Evolutionary conservation across 345 rosid genomes (phyloP).

Genomic region (Bruguiera gymnorhiza): DNA sequence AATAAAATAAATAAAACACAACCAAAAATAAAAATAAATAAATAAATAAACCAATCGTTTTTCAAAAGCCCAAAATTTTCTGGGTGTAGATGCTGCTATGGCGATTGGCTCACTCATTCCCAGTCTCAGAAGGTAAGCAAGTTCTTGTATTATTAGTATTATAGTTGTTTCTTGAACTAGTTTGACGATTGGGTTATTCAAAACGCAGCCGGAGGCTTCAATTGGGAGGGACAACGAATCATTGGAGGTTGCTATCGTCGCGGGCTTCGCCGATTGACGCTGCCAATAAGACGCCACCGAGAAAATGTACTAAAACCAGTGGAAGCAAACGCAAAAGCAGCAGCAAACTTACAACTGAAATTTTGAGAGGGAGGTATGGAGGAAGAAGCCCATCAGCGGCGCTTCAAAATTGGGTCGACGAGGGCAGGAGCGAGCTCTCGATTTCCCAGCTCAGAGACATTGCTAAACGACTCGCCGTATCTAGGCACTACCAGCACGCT

Average conservation of each 20-base stretch:
- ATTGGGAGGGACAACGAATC: not conserved
- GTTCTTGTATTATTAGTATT: not conserved
- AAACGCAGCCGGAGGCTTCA: not conserved
- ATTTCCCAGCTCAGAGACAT: constrained; percentile 41
- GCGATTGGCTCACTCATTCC: constrained; percentile 24
- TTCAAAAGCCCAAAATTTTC: too few species aligned
- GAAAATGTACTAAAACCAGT: not conserved
- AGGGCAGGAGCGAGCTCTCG: constrained; percentile 32
- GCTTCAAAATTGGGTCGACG: constrained; percentile 33
- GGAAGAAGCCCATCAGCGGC: constrained; percentile 25
- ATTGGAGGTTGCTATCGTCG: constrained; percentile 30
- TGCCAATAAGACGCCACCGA: not conserved
- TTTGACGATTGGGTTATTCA: not conserved
- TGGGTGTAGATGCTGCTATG: constrained; percentile 10
- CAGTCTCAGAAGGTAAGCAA: constrained; percentile 11
- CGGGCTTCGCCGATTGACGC: constrained; percentile 11
- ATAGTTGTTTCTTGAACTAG: not conserved
- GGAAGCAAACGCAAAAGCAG: not conserved
- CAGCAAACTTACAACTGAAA: constrained; percentile 23
- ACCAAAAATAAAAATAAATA: too few species aligned
- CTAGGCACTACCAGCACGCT: constrained; percentile 44
- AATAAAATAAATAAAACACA: too few species aligned
- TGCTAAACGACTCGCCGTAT: constrained; percentile 31
- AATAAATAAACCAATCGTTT: not conserved
- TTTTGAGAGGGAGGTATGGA: constrained; percentile 34